Evolutionary conservation across 225 moss, liverwort and hornwort species (phyloP).

Genomic region (Polytrichum commune): DNA sequence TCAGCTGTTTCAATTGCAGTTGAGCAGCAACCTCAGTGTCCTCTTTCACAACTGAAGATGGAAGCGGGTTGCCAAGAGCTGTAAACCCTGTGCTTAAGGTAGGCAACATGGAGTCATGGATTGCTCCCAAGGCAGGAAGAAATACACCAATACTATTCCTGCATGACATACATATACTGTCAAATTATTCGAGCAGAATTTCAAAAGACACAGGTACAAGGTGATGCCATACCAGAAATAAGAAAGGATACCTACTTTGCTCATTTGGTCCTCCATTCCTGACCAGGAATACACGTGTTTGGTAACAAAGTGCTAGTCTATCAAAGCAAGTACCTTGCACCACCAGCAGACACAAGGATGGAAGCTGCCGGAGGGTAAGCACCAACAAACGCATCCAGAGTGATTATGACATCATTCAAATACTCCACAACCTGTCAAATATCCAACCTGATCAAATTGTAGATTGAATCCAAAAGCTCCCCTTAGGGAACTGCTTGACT

Average conservation of each 20-base stretch:
- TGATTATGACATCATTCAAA: constrained; percentile 79
- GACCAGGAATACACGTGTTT: constrained; percentile 2
- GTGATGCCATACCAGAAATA: too few relatives aligned
- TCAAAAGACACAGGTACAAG: too few relatives aligned
- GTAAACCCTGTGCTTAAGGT: constrained; percentile 45
- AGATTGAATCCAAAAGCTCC: not conserved
- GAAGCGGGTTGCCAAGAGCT: constrained; percentile 26
- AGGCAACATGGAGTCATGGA: constrained; percentile 81
- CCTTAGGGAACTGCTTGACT: not conserved
- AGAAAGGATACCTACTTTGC: too few relatives aligned
- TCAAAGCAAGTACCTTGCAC: constrained; percentile 43
- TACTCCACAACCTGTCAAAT: constrained; percentile 78
- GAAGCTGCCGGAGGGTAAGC: constrained; percentile 79
- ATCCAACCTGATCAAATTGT: not conserved
- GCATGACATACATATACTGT: constrained; percentile 6
- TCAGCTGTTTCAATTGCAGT: constrained; percentile 46
- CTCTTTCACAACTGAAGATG: constrained; percentile 11
- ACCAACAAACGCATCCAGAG: constrained; percentile 75
- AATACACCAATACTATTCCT: constrained; percentile 78
- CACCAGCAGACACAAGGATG: constrained; percentile 69
- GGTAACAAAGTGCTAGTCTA: not conserved
- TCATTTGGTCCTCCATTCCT: not conserved
- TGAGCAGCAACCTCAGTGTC: constrained; percentile 23
- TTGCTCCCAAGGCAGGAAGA: constrained; percentile 58
- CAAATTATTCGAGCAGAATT: too few relatives aligned